phyloP scores from a whole-genome alignment of 352 stramenopile species.

The Globisporangium nunn region DNA sequence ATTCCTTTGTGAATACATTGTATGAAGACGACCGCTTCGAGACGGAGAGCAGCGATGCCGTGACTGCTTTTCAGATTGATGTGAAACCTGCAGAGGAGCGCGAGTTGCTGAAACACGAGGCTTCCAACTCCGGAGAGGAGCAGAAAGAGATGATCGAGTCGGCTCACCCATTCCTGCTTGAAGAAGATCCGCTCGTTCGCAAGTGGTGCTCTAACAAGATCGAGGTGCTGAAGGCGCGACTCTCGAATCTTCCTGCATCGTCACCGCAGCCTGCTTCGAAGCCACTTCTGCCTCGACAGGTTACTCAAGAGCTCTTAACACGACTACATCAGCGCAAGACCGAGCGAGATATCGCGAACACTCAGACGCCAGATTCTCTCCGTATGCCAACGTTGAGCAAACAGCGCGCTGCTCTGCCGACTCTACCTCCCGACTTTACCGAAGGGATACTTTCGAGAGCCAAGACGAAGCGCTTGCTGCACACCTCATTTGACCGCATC shows the following conservation, averaged over 20 bases:
- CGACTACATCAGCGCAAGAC: not conserved
- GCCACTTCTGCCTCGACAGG: not conserved
- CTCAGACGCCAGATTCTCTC: too few species aligned
- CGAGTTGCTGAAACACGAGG: not conserved
- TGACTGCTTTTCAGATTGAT: not conserved
- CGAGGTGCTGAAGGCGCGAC: not conserved
- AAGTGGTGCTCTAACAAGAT: slow-evolving; percentile 7
- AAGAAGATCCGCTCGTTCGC: not conserved
- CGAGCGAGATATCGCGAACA: not conserved
- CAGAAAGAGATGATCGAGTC: not conserved
- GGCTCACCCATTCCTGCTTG: not conserved
- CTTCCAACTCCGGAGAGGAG: not conserved
- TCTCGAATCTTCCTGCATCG: not conserved
- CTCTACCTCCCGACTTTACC: not conserved
- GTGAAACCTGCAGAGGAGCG: not conserved
- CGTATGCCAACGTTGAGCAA: not conserved
- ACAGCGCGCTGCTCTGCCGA: not conserved
- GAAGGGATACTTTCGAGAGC: slow-evolving; percentile 14
- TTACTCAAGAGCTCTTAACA: not conserved
- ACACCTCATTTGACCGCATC: slow-evolving; percentile 8
- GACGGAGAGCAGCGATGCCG: not conserved
- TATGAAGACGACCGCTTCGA: slow-evolving; percentile 10
- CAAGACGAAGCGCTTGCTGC: slow-evolving; percentile 14
- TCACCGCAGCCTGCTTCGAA: not conserved
- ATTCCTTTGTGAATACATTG: not conserved